Evolutionary conservation across 176 grass and related monocot genomes (phyloP).

Genomic region (Hsuehochloa calcarea): DNA sequence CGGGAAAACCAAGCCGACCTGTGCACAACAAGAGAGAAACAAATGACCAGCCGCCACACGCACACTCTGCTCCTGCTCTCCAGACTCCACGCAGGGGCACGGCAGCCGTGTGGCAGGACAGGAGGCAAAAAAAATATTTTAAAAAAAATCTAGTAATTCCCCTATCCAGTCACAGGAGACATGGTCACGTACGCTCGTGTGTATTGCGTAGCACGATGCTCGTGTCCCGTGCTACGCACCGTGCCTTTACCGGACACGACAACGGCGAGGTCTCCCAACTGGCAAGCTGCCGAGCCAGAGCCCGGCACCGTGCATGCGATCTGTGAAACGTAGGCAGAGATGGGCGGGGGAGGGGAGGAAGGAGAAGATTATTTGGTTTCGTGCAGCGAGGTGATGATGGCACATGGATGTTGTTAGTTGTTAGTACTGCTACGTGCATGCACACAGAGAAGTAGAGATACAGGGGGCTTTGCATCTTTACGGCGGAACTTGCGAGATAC

Average conservation of each 20-base stretch:
- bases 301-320: constrained; percentile 27
- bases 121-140: background rate
- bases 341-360: too few relatives aligned
- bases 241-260: constrained; percentile 33
- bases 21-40: background rate
- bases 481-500: constrained; percentile 19
- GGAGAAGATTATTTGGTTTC: background rate
- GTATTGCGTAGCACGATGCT: constrained; percentile 36
- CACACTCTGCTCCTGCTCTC: background rate
- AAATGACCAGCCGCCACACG: constrained; percentile 40
- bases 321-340: constrained; percentile 9
- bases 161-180: background rate
- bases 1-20: constrained; percentile 1
- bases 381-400: background rate
- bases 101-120: background rate
- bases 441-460: background rate
- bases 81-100: background rate
- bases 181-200: background rate
- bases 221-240: constrained; percentile 18
- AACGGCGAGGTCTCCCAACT: background rate
- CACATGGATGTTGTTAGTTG: background rate
- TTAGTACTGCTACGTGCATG: background rate
- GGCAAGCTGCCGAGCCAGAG: constrained; percentile 8
- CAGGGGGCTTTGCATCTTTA: background rate
- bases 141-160: too few relatives aligned